Evolutionary conservation across 2,329 filamentous ascomycete species (phyloP).

Genomic region (Endothia cerciana): DNA sequence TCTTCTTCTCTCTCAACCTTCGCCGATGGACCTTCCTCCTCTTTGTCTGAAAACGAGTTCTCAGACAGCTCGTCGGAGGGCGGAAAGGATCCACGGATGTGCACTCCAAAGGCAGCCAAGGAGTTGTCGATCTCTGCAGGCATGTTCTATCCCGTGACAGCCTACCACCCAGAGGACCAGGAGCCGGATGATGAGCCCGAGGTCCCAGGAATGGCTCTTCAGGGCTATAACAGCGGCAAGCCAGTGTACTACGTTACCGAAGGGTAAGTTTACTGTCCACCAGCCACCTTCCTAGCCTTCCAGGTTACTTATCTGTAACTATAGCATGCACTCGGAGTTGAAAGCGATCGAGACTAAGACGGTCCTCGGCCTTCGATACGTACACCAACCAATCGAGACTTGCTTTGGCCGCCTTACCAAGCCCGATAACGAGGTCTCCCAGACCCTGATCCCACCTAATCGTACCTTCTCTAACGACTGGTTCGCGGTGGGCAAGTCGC

Average conservation of each 20-base stretch:
- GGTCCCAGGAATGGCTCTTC: neutral
- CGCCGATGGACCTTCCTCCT: neutral
- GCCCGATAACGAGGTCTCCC: neutral
- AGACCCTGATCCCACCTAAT: slow-evolving; percentile 12
- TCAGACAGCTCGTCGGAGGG: neutral
- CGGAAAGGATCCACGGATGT: neutral
- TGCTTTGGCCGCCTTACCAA: slow-evolving; percentile 12
- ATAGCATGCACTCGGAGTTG: slow-evolving; percentile 3
- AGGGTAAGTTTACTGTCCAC: slow-evolving; percentile 17
- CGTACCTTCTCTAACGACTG: slow-evolving; percentile 43
- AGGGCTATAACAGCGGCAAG: neutral
- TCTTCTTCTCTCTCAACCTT: neutral
- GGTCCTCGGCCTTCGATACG: neutral
- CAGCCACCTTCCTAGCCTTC: no score
- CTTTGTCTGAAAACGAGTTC: slow-evolving; percentile 5
- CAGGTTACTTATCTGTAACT: neutral
- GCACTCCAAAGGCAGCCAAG: slow-evolving; percentile 5
- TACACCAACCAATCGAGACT: slow-evolving; percentile 10
- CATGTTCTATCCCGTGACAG: neutral
- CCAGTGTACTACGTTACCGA: neutral
- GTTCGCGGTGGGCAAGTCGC: slow-evolving; percentile 47
- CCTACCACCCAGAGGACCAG: neutral
- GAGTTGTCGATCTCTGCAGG: slow-evolving; percentile 1
- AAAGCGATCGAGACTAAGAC: slow-evolving; percentile 1
- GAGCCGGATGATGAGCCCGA: slow-evolving; percentile 3